Conservation (phyloP, 768 basidiomycete genomes). For the Candolleomyces eurysporus region DNA sequence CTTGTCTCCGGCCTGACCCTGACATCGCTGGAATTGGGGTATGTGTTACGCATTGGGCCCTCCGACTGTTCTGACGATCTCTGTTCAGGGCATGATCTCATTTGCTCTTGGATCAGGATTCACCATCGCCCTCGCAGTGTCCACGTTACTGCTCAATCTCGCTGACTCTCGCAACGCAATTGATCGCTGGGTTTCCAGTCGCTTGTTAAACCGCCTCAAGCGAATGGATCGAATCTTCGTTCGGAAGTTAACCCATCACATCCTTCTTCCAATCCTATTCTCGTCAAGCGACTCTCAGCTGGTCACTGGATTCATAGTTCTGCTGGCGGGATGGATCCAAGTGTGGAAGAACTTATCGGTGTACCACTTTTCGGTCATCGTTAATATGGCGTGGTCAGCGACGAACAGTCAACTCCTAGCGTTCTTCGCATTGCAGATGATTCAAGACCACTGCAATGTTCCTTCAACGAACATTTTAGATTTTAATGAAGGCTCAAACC, state of each 20-base stretch:
- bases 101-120: background rate
- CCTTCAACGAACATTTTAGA: background rate
- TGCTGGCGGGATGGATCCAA: slow-evolving; percentile 2
- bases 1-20: slow-evolving; percentile 4
- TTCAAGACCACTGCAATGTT: background rate
- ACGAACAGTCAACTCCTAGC: slow-evolving; percentile 4
- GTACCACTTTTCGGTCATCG: slow-evolving; percentile 6
- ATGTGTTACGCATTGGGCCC: background rate
- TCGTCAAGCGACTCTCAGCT: slow-evolving; percentile 8
- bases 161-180: background rate
- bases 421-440: slow-evolving; percentile 1
- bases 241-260: background rate
- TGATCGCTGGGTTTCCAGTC: background rate
- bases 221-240: background rate
- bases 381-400: background rate
- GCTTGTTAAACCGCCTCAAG: background rate
- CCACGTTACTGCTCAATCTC: background rate
- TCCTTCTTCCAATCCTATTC: slow-evolving; percentile 7
- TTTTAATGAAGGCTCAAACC: background rate
- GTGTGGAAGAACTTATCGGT: slow-evolving; percentile 2
- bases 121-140: background rate
- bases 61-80: background rate
- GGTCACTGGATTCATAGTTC: background rate
- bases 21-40: slow-evolving; percentile 9
- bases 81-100: background rate